Evolutionary conservation across 2,329 filamentous ascomycete species (phyloP), one percentile per base, ranked within the genome.

Genomic region (Claviceps lovelessii): DNA sequence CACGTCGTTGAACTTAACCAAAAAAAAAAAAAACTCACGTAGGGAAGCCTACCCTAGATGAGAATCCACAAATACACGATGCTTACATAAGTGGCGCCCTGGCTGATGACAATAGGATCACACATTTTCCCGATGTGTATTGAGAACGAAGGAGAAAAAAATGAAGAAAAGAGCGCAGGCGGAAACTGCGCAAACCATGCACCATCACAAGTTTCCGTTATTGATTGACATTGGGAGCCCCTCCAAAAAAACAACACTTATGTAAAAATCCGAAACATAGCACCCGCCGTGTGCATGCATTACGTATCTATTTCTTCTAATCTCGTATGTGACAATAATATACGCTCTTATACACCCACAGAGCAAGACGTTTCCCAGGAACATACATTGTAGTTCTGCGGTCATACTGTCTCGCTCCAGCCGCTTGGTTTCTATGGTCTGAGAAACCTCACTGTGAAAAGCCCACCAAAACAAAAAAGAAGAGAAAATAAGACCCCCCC

Each of bases 281-380:
- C 35, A 10, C 46, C 35, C 31, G 6, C 31, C 31, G 31, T 33
- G 31, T 33, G 6, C 31, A 33, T 33, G 23, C 46, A 51, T 53
- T 53, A 53, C 51, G 4, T 28, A 46, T 5, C 35, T 53, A 45
- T 46, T 49, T 49, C 19, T 35, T 49, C 45, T 39, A n/a, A 41
- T 44, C 31, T 55, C 50, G 29, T 55, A 53, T 57, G 31, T 53
- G 49, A 53, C 51, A 51, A 51, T 46, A 35, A 54, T 56, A 54
- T 42, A 56, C 51, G 42, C 55, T 42, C n/a, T 42, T n/a, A n/a
- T 47, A 51, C 46, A 51, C 42, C 48, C 41, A 48, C 33, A 23
- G 46, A 48, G 45, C 46, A 47, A 45, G 5, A 46, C 31, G 39
- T 10, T 19, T 17, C 42, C 15, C 48, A 51, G 37, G 28, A 54